Percentiles rank a stretch among this genome's conserved stretches.
These are phyloP conservation scores for Naganishia kalamii DNA, from an alignment of 768 basidiomycete genomes.

Conservation along the genomic window DNA sequence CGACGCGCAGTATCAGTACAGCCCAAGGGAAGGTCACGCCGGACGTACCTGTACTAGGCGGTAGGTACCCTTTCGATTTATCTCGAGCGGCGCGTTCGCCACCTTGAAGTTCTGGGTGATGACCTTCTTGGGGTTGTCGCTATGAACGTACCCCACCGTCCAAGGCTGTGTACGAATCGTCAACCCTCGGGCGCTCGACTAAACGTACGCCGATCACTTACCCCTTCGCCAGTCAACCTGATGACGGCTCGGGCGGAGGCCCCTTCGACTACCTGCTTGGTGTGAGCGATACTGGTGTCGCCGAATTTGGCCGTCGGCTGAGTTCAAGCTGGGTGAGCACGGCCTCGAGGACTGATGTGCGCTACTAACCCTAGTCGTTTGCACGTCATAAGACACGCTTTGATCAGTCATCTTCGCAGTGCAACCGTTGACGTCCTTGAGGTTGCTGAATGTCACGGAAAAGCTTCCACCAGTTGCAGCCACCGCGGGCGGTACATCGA, in stretches of 20 bases:
- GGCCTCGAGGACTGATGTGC: not conserved
- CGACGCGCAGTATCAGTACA: not conserved
- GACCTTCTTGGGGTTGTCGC: conserved; percentile 52
- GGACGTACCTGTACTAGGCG: conserved; percentile 61
- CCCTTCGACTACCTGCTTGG: conserved; percentile 64
- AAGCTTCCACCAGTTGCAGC: conserved; percentile 30
- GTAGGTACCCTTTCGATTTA: conserved; percentile 70
- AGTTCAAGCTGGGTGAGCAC: not conserved
- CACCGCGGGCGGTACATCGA: conserved; percentile 34
- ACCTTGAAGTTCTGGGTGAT: conserved; percentile 44
- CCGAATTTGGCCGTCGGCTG: conserved; percentile 18
- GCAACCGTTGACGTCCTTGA: conserved; percentile 85
- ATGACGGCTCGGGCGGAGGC: conserved; percentile 68
- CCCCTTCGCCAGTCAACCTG: conserved; percentile 77
- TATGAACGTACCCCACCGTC: conserved; percentile 62
- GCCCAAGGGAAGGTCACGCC: not conserved
- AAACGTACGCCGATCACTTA: conserved; percentile 52
- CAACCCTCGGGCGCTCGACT: not conserved
- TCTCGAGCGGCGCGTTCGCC: conserved; percentile 64
- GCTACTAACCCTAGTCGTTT: conserved; percentile 48
- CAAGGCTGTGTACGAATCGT: conserved; percentile 55
- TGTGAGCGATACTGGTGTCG: conserved; percentile 45
- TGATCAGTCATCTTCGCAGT: conserved; percentile 66
- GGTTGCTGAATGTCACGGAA: conserved; percentile 55
- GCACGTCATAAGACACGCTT: conserved; percentile 78